Evolutionary conservation across 2,329 filamentous ascomycete species (phyloP).

Genomic region (Aspergillus novoparasiticus): DNA sequence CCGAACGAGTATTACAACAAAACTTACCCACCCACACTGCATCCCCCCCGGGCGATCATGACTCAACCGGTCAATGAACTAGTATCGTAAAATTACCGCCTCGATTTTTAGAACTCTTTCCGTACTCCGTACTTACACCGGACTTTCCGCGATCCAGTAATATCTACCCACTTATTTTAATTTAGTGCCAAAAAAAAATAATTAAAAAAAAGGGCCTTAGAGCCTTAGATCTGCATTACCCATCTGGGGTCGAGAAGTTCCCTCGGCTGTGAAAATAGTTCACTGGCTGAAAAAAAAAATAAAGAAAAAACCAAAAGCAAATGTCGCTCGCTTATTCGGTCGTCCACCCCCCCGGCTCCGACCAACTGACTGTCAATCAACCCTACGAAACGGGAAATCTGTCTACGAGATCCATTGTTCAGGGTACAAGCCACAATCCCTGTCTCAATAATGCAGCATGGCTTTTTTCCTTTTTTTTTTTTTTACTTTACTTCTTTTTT

Average conservation of each 20-base stretch:
- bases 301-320: background rate
- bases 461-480: background rate
- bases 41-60: background rate
- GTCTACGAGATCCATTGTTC: background rate
- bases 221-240: background rate
- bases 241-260: background rate
- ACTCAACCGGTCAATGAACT: constrained; percentile 2
- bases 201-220: background rate
- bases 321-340: background rate
- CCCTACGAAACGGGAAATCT: background rate
- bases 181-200: background rate
- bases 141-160: background rate
- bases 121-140: background rate
- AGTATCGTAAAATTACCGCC: constrained; percentile 1
- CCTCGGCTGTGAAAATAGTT: background rate
- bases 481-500: background rate
- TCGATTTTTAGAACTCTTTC: background rate
- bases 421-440: constrained; percentile 4
- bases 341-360: background rate
- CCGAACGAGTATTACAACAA: background rate
- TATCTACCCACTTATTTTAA: background rate
- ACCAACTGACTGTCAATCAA: background rate
- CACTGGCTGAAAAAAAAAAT: background rate
- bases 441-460: constrained; percentile 6
- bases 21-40: background rate